These are phyloP conservation scores for Yamadazyma akitaensis DNA, from an alignment of 805 yeast genomes.

Conservation along the genomic window DNA sequence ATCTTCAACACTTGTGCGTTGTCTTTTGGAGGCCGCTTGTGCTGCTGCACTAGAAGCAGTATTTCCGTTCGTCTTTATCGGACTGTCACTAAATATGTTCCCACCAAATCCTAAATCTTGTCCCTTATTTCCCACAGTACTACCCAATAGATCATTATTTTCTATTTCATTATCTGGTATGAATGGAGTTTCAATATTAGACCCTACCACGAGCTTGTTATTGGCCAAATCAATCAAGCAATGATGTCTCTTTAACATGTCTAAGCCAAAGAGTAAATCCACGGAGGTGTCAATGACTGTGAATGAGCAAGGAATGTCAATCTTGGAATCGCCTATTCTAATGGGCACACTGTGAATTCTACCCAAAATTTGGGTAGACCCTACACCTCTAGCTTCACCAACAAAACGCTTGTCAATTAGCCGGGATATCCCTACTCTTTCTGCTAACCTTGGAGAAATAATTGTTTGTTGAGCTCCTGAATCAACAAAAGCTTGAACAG, in stretches of 20 bases:
- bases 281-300: slow-evolving; percentile 58
- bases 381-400: slow-evolving; percentile 91
- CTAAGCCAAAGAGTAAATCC: slow-evolving; percentile 83
- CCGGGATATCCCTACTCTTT: slow-evolving; percentile 62
- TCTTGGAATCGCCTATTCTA: slow-evolving; percentile 55
- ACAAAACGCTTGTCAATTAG: slow-evolving; percentile 75
- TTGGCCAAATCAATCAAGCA: slow-evolving; percentile 72
- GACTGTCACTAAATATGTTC: slow-evolving; percentile 24
- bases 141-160: slow-evolving; percentile 19
- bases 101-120: slow-evolving; percentile 30
- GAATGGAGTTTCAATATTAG: slow-evolving; percentile 70
- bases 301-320: slow-evolving; percentile 41
- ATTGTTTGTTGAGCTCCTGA: slow-evolving; percentile 94
- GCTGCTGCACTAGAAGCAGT: slow-evolving; percentile 16
- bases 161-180: slow-evolving; percentile 70
- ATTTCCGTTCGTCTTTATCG: slow-evolving; percentile 6
- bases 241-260: slow-evolving; percentile 84
- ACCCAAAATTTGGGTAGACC: slow-evolving; percentile 74
- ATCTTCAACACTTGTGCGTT: slow-evolving; percentile 8
- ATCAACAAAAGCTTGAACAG: slow-evolving; percentile 91
- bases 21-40: slow-evolving; percentile 20
- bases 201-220: slow-evolving; percentile 62
- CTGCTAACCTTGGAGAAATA: slow-evolving; percentile 74
- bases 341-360: slow-evolving; percentile 86
- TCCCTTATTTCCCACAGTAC: slow-evolving; percentile 11